Evolutionary conservation across 495 filamentous ascomycete genomes (phyloP), one percentile per base, ranked within the genome.

Genomic region (Evansstolkia leycettana): DNA sequence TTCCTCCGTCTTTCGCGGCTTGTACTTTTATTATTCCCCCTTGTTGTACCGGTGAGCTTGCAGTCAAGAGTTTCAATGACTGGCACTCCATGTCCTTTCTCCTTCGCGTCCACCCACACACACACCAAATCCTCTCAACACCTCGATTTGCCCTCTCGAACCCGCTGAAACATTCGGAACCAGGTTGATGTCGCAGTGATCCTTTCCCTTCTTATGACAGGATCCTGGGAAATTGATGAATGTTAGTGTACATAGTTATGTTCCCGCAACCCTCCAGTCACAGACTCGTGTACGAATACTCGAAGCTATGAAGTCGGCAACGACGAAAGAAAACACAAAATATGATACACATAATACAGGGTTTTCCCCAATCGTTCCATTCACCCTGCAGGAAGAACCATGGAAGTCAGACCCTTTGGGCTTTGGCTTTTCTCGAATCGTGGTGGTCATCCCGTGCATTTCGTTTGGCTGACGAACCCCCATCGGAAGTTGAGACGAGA

Each of bases 231-330:
- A 38, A 42, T 50, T 54, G 57, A 51, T 43, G 33, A 44, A 46
- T 46, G 50, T 58, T 54, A 60, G 46, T 65, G 61, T 65, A 65
- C 51, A 65, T 65, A 65, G 40, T 51, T 46, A 40, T 25, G 50
- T 48, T 51, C 47, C 46, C 36, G 27, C 34, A 42, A 16, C 36
- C 40, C 29, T 42, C 33, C 36, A 40, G 45, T 48, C 45, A 48
- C 43, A 48, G 47, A 50, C 39, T 40, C 33, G 33, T 54, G 51
- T 54, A 54, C 41, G 61, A 53, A 65, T 60, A 55, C 48, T 41
- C 48, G 50, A 51, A 55, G 52, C 56, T 57, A 60, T 60, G 58
- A 60, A 47, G 52, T 60, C 42, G 54, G 57, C 51, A 43, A 56
- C 40, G 54, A 51, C 45, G 45, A 39, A 50, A 53, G 45, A 47